Evolutionary conservation across 2,329 filamentous ascomycete genomes (phyloP), one percentile per base, ranked within the genome.

Genomic region (Diaporthe australafricana): DNA sequence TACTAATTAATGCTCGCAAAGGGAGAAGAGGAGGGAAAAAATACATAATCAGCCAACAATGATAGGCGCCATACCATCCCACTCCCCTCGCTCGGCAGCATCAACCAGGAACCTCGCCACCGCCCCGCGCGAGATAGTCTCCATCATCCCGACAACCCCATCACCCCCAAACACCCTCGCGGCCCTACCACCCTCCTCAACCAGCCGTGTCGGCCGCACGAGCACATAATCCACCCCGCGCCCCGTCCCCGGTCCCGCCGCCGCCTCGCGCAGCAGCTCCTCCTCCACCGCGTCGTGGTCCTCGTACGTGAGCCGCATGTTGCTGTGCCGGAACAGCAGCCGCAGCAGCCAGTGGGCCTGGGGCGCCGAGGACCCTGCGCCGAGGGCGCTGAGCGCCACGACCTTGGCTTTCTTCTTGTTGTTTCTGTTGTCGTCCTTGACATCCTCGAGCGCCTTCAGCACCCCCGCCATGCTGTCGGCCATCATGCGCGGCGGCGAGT

Each of bases 341-440:
- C 83, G 81, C 74, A 88, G 75, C 1, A 84, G 77, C 42, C 79
- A 82, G 53, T 82, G 78, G 71, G 88, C 76, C 63, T 83, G 82
- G 0, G 71, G 32, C 77, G 80, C 85, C 5, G 87, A 88, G 38
- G 81, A 77, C 0, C 84, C 86, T 1, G 84, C 83, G 14, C 88
- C 88, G 72, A 86, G 84, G 1, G 85, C 83, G 16, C 84, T 87
- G 78, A 89, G 83, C 60, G 87, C 80, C 32, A 89, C 81, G 2
- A 88, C 75, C 66, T 86, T 87, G 9, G 40, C 17, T 5, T 27
- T 35, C 12, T 27, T 47, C 25, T 17, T 32, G 48, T 14, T 55
- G 35, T 12, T 16, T 16, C 2, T 35, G 7, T 5, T 40, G 25
- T 8, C 17, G 5, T 9, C 16, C 16, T 3, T 5, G 38, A 17